Percentiles rank a stretch among this genome's conserved stretches.
phyloP scores from a whole-genome alignment of 2,329 filamentous ascomycete genomes.

The Grosmannia penicillata region DNA sequence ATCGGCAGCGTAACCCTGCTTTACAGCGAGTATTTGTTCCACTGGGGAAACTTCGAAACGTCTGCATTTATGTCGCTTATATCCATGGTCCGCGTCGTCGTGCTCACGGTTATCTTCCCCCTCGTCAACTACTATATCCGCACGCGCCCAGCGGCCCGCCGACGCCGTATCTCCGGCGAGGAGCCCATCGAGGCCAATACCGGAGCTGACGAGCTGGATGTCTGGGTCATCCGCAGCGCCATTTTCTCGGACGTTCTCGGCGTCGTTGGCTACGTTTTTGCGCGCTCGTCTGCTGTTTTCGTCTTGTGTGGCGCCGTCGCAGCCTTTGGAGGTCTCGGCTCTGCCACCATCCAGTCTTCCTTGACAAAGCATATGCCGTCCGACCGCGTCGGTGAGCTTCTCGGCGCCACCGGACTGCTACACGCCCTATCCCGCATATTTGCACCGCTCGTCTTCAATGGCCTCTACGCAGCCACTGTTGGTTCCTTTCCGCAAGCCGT shows the following conservation, averaged over 20 bases:
- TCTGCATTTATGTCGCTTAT: slow-evolving; percentile 69
- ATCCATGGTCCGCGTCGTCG: slow-evolving; percentile 60
- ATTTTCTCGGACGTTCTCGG: slow-evolving; percentile 66
- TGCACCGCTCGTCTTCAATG: slow-evolving; percentile 70
- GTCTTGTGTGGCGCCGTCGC: slow-evolving; percentile 57
- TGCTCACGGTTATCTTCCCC: slow-evolving; percentile 63
- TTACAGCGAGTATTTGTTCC: slow-evolving; percentile 67
- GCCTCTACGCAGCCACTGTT: slow-evolving; percentile 73
- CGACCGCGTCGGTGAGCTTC: slow-evolving; percentile 68
- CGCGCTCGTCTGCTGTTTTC: slow-evolving; percentile 48
- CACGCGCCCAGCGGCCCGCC: slow-evolving; percentile 29
- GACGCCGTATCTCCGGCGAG: slow-evolving; percentile 22
- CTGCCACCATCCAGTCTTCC: slow-evolving; percentile 68
- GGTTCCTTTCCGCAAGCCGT: slow-evolving; percentile 65
- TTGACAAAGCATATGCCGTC: slow-evolving; percentile 84
- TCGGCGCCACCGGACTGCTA: slow-evolving; percentile 75
- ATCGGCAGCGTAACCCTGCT: slow-evolving; percentile 68
- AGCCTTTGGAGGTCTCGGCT: slow-evolving; percentile 68
- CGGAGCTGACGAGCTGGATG: slow-evolving; percentile 66
- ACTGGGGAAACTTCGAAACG: slow-evolving; percentile 69
- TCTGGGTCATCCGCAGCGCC: slow-evolving; percentile 60
- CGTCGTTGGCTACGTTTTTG: slow-evolving; percentile 58
- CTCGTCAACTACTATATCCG: slow-evolving; percentile 63
- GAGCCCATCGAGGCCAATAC: slow-evolving; percentile 33
- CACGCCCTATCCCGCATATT: slow-evolving; percentile 71